These are phyloP conservation scores for Phialophora chinensis DNA, from an alignment of 2,329 filamentous ascomycete genomes.

Conservation along the genomic window DNA sequence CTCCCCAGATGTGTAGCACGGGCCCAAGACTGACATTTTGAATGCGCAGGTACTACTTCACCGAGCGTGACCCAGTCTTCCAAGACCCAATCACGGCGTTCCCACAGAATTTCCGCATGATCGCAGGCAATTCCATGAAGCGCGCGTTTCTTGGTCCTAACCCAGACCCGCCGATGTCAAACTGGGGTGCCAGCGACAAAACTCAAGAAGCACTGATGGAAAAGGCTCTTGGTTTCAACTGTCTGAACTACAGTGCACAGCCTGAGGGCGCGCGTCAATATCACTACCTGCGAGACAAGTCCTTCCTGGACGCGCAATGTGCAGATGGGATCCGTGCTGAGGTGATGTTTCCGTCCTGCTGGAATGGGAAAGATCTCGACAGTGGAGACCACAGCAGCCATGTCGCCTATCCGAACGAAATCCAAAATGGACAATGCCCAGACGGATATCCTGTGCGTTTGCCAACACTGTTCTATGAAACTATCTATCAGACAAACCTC, in stretches of 20 bases:
- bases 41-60: slow-evolving; percentile 76
- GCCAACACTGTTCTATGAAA: slow-evolving; percentile 81
- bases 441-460: slow-evolving; percentile 69
- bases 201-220: slow-evolving; percentile 75
- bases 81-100: slow-evolving; percentile 60
- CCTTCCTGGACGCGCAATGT: slow-evolving; percentile 80
- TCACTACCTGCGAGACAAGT: slow-evolving; percentile 80
- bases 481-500: slow-evolving; percentile 75
- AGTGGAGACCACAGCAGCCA: slow-evolving; percentile 65
- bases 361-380: slow-evolving; percentile 72
- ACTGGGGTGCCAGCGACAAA: slow-evolving; percentile 68
- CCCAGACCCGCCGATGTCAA: slow-evolving; percentile 71
- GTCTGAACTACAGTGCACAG: slow-evolving; percentile 73
- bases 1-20: slow-evolving; percentile 16
- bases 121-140: slow-evolving; percentile 73
- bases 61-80: slow-evolving; percentile 49
- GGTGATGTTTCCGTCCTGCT: slow-evolving; percentile 87
- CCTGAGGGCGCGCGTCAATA: slow-evolving; percentile 79
- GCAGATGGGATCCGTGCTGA: slow-evolving; percentile 81
- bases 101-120: slow-evolving; percentile 78
- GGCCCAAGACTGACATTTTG: slow-evolving; percentile 12
- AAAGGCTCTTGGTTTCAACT: slow-evolving; percentile 93
- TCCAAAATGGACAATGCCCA: slow-evolving; percentile 79
- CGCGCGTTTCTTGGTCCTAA: slow-evolving; percentile 74
- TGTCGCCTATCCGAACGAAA: slow-evolving; percentile 76